Base-by-base conservation (phyloP, 2,329 filamentous ascomycete species). In the Fusarium caatingaense region DNA sequence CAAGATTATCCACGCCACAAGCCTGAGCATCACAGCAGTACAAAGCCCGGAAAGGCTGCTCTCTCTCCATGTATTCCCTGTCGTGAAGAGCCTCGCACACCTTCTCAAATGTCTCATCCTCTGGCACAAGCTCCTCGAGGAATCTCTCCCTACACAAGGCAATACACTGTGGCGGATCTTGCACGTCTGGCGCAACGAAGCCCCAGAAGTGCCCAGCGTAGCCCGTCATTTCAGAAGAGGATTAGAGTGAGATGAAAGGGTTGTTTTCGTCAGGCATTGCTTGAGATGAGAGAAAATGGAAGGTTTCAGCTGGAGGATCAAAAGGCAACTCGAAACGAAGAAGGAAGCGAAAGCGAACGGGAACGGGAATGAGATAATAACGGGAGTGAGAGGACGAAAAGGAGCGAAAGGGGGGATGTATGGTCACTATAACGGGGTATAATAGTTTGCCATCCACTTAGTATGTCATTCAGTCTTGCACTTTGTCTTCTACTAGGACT, bases 21-120 rank as follows among this genome's bases (percentile, higher is more conserved):
- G 80, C 79, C 53, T 79, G 80, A 50, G 81, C 79, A 72, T 87
- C 84, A 74, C 86, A 87, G 75, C 84, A 85, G 72, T 88, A 88
- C 23, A 87, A 76, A 42, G 77, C 73, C 79, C 80, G 82, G 13
- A 87, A 78, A n/a, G 64, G 61, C 10, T 73, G 53, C 44, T 78
- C 72, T 27, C 73, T 72, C 53, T 74, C 72, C 32, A 76, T 67
- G 23, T 64, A 56, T 10, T 61, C 55, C 21, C 53, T 72, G 73
- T 76, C 63, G 68, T 76, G 68, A 7, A 82, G 75, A 8, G 64
- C 65, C 63, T 77, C 64, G 67, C 82, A 83, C 37, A 75, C 74
- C 12, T 69, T 60, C 11, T 64, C 51, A 64, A 81, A 78, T 60
- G 77, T 77, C 66, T 78, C 70, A 56, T 73, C 61, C 25, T 67